A percentile compares a stretch with the other conserved stretches of the same genome.
Evolutionary conservation across 2,329 filamentous ascomycete genomes (phyloP).

Genomic region (Scedosporium dehoogii): DNA sequence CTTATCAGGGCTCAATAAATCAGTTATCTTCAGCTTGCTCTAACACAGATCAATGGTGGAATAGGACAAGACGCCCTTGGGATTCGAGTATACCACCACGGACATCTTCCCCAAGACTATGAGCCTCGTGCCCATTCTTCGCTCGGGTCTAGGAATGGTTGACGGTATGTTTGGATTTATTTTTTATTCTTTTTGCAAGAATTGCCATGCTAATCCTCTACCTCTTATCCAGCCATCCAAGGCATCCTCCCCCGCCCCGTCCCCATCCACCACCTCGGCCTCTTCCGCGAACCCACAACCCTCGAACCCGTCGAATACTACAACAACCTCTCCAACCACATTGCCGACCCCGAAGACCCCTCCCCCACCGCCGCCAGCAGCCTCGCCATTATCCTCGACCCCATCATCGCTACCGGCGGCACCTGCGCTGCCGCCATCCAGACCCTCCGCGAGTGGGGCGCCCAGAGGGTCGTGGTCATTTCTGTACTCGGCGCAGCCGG

Average conservation of each 20-base stretch:
- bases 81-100: conserved; percentile 61
- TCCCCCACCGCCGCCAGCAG: conserved; percentile 26
- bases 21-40: too few species aligned
- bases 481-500: conserved; percentile 62
- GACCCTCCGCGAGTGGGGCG: conserved; percentile 81
- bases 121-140: conserved; percentile 83
- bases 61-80: conserved; percentile 71
- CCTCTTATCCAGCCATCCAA: conserved; percentile 37
- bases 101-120: conserved; percentile 55
- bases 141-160: conserved; percentile 85
- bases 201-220: background rate
- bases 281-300: conserved; percentile 83
- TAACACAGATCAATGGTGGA: background rate
- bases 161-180: conserved; percentile 46
- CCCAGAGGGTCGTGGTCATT: conserved; percentile 68
- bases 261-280: conserved; percentile 84
- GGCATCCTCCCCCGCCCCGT: conserved; percentile 71
- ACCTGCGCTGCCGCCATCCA: conserved; percentile 86
- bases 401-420: conserved; percentile 86
- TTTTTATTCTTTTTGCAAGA: background rate
- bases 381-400: conserved; percentile 79
- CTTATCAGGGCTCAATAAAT: background rate
- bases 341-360: conserved; percentile 25
- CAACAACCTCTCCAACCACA: conserved; percentile 84
- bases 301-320: conserved; percentile 93